Percentiles rank a stretch among this genome's conserved stretches.
phyloP scores from a whole-genome alignment of 805 yeast genomes.

The Candida ovalis region DNA sequence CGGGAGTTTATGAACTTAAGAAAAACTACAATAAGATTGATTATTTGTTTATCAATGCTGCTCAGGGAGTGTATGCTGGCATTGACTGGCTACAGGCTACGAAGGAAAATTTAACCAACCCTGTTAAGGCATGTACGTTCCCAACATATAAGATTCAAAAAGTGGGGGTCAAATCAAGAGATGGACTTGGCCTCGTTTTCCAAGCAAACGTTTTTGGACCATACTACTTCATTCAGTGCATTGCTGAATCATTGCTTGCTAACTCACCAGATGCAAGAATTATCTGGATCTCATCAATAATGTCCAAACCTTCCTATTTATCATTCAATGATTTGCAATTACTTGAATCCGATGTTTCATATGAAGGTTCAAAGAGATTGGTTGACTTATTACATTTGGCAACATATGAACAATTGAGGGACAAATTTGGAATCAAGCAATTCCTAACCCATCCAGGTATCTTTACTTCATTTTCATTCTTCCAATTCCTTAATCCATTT shows the following conservation, averaged over 20 bases:
- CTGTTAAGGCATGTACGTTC: conserved; percentile 79
- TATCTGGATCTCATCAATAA: conserved; percentile 82
- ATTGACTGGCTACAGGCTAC: conserved; percentile 82
- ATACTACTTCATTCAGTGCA: conserved; percentile 70
- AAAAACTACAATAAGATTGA: conserved; percentile 66
- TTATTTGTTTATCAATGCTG: conserved; percentile 82
- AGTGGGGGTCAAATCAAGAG: conserved; percentile 70
- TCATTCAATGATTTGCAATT: conserved; percentile 75
- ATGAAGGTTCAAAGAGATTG: conserved; percentile 88
- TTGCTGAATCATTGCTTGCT: conserved; percentile 48
- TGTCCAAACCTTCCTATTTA: conserved; percentile 72
- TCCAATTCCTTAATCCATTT: conserved; percentile 68
- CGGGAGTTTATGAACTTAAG: conserved; percentile 67
- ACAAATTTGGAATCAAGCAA: conserved; percentile 55
- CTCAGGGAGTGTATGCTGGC: conserved; percentile 83
- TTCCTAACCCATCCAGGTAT: conserved; percentile 93
- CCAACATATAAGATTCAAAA: conserved; percentile 85
- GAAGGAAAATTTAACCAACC: conserved; percentile 59
- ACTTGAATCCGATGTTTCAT: conserved; percentile 58
- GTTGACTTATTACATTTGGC: conserved; percentile 81
- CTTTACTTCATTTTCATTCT: conserved; percentile 78
- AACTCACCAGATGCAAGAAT: conserved; percentile 49
- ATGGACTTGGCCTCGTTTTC: conserved; percentile 82
- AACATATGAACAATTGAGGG: conserved; percentile 48
- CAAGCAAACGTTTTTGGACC: conserved; percentile 98